phyloP scores from a whole-genome alignment of 139 green algal genomes.

The Spirogloea muscicola region DNA sequence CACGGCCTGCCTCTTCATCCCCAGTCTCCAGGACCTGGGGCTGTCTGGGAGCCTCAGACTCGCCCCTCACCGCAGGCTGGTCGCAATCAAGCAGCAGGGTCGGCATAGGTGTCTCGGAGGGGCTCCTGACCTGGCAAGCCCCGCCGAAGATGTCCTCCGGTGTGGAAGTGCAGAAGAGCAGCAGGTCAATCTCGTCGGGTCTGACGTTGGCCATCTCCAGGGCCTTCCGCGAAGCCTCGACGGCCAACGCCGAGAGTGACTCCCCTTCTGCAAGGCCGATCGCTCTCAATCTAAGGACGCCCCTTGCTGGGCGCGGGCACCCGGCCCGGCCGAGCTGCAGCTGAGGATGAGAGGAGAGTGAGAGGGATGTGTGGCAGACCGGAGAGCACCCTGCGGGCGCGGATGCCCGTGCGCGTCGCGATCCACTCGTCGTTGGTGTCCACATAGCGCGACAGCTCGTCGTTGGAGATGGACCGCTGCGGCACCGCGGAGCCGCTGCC shows the following conservation, averaged over 20 bases:
- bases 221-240: constrained; percentile 61
- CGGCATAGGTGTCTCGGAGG: too few relatives aligned
- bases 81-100: too few relatives aligned
- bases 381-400: constrained; percentile 11
- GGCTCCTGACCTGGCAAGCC: constrained; percentile 60
- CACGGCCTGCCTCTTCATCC: too few relatives aligned
- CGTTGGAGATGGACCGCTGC: constrained; percentile 74
- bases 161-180: constrained; percentile 89
- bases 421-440: constrained; percentile 99
- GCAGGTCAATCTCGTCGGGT: constrained; percentile 81
- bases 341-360: too few relatives aligned
- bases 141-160: constrained; percentile 94
- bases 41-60: too few relatives aligned
- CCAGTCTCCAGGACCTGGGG: too few relatives aligned
- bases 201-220: constrained; percentile 82
- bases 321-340: too few relatives aligned
- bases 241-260: constrained; percentile 60
- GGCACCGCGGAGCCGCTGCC: constrained; percentile 82
- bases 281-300: too few relatives aligned
- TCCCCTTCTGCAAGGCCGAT: constrained; percentile 31
- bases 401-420: constrained; percentile 77
- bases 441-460: constrained; percentile 82
- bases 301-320: too few relatives aligned
- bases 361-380: too few relatives aligned
- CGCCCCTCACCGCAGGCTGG: too few relatives aligned